Conservation (phyloP, 2,329 filamentous ascomycete species). For the Phoma sp. region DNA sequence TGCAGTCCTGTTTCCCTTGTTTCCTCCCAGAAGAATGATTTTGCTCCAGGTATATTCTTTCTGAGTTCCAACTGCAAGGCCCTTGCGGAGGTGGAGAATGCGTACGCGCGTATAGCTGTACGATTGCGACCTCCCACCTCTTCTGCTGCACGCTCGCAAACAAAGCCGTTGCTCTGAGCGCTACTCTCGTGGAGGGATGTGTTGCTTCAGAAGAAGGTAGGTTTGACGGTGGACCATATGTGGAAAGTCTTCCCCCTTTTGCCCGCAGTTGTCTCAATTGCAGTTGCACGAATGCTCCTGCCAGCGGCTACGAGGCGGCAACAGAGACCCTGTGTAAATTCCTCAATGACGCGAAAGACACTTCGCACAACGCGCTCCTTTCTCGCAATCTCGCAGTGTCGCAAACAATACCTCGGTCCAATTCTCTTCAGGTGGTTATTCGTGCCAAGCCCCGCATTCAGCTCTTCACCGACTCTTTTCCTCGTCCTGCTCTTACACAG, state of each 20-base stretch:
- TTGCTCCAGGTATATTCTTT: neutral
- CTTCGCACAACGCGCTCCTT: neutral
- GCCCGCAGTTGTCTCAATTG: neutral
- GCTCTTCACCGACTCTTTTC: neutral
- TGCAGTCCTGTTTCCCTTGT: neutral
- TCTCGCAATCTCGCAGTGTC: neutral
- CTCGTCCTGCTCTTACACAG: neutral
- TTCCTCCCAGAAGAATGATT: neutral
- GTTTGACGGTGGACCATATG: too few species aligned
- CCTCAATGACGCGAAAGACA: neutral
- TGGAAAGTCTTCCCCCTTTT: neutral
- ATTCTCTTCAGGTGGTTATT: neutral
- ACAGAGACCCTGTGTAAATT: neutral
- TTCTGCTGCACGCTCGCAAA: too few species aligned
- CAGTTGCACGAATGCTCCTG: slow-evolving; percentile 5
- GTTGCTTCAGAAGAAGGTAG: too few species aligned
- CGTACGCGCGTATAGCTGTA: neutral
- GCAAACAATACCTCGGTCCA: slow-evolving; percentile 1
- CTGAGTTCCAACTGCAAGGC: neutral
- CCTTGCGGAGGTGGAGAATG: neutral
- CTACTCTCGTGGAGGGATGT: too few species aligned
- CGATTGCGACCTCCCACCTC: too few species aligned
- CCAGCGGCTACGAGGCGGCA: neutral
- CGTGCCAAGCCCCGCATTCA: slow-evolving; percentile 1
- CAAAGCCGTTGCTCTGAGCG: too few species aligned